phyloP scores from a whole-genome alignment of 805 yeast genomes.

The Yamadazyma philogaea region DNA sequence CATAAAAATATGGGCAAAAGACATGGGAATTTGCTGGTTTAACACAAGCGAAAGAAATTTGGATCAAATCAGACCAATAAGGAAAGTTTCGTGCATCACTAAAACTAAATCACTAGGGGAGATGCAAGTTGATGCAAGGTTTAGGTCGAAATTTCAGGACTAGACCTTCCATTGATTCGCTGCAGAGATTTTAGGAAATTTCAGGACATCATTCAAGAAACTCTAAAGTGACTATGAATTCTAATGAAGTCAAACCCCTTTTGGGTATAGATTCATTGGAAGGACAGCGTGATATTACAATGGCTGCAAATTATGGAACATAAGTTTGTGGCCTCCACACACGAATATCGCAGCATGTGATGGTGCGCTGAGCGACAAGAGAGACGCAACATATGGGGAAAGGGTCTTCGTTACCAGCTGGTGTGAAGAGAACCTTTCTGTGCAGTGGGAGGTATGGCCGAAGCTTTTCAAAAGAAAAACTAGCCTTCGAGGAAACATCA shows the following conservation, averaged over 20 bases:
- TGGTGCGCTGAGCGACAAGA: no score
- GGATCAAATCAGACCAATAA: constrained; percentile 5
- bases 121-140: constrained; percentile 8
- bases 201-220: not conserved
- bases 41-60: not conserved
- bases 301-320: not conserved
- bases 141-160: not conserved
- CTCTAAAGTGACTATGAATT: not conserved
- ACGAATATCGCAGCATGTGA: not conserved
- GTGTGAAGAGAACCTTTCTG: no score
- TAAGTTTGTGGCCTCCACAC: not conserved
- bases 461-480: no score
- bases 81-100: constrained; percentile 1
- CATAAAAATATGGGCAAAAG: not conserved
- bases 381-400: not conserved
- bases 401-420: no score
- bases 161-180: not conserved
- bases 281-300: not conserved
- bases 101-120: not conserved
- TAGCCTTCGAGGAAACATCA: no score
- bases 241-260: not conserved
- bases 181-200: not conserved
- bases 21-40: not conserved
- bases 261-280: not conserved
- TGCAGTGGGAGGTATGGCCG: no score